Conservation (phyloP, 164 flowering plant species). For the Kingdonia uniflora region DNA sequence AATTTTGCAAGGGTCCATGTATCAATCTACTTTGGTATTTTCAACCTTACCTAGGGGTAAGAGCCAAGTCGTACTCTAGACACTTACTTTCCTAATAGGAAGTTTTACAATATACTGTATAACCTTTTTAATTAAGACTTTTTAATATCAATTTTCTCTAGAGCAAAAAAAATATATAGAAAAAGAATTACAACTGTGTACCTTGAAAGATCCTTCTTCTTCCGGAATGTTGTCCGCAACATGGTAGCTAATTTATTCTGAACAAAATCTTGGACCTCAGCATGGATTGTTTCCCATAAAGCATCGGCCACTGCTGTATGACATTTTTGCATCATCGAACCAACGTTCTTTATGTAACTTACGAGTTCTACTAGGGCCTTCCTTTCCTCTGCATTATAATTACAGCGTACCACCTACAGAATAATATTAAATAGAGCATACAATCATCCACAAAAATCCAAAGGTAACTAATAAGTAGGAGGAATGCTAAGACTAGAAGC, state of each 20-base stretch:
- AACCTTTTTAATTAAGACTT: too few relatives aligned
- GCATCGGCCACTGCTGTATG: constrained; percentile 92
- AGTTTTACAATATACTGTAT: too few relatives aligned
- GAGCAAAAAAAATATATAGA: too few relatives aligned
- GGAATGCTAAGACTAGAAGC: too few relatives aligned
- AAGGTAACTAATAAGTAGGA: too few relatives aligned
- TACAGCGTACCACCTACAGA: constrained; percentile 85
- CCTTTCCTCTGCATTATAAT: constrained; percentile 82
- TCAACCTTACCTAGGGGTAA: too few relatives aligned
- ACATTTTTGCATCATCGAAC: constrained; percentile 83
- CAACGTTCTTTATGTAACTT: constrained; percentile 82
- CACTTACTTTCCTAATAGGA: too few relatives aligned
- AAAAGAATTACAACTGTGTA: constrained; percentile 16
- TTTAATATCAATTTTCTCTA: too few relatives aligned
- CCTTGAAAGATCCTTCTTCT: constrained; percentile 96
- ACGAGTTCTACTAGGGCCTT: constrained; percentile 82
- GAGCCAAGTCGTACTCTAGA: too few relatives aligned
- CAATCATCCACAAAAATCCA: too few relatives aligned
- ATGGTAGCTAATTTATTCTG: constrained; percentile 87
- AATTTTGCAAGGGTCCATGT: too few relatives aligned
- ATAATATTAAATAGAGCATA: not conserved
- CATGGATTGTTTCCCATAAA: constrained; percentile 94
- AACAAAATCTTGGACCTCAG: constrained; percentile 99
- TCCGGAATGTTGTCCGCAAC: constrained; percentile 90
- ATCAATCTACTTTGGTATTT: too few relatives aligned